Evolutionary conservation across 805 yeast genomes (phyloP).

Genomic region (Saturnispora halmiae): DNA sequence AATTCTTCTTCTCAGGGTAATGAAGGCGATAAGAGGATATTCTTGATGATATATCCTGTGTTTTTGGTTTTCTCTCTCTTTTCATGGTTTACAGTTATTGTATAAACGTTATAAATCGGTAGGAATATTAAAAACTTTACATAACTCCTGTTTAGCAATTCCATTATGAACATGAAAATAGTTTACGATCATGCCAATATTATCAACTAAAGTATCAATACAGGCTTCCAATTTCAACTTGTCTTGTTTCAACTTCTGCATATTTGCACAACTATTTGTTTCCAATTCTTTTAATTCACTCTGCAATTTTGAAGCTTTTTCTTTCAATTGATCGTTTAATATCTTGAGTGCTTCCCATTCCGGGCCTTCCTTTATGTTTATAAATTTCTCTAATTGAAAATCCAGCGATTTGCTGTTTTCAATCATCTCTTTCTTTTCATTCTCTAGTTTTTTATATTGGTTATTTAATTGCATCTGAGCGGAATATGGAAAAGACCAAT

Average conservation of each 20-base stretch:
- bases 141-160: slow-evolving; percentile 25
- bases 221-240: neutral
- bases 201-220: slow-evolving; percentile 26
- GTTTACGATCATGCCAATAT: slow-evolving; percentile 33
- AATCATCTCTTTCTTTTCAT: slow-evolving; percentile 13
- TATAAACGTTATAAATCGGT: slow-evolving; percentile 30
- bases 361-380: too few species aligned
- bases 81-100: slow-evolving; percentile 47
- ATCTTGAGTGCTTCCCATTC: too few species aligned
- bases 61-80: slow-evolving; percentile 43
- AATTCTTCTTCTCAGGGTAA: slow-evolving; percentile 28
- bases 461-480: slow-evolving; percentile 10
- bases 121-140: slow-evolving; percentile 36
- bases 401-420: slow-evolving; percentile 11
- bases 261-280: slow-evolving; percentile 5
- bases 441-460: slow-evolving; percentile 12
- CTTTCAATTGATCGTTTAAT: too few species aligned
- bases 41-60: slow-evolving; percentile 47
- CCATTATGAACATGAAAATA: slow-evolving; percentile 29
- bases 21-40: slow-evolving; percentile 44
- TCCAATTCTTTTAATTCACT: too few species aligned
- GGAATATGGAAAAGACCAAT: slow-evolving; percentile 40
- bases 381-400: slow-evolving; percentile 2
- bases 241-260: neutral
- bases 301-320: too few species aligned